These are phyloP conservation scores for Boletus barrowsii DNA, from an alignment of 768 basidiomycete species.

Conservation along the genomic window DNA sequence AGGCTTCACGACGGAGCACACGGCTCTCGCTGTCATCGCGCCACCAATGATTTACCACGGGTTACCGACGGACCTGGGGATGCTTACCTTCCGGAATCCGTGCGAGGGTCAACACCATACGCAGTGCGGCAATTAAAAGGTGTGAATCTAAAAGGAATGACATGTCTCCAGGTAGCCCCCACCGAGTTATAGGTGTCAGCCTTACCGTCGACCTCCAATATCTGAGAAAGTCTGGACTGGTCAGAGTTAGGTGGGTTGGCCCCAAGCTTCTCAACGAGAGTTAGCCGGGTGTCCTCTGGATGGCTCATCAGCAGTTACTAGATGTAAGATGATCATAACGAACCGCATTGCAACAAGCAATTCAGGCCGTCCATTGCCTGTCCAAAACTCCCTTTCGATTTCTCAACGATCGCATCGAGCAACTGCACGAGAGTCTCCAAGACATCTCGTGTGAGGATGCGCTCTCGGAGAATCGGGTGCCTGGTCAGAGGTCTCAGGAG, in stretches of 20 bases:
- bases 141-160: slow-evolving; percentile 5
- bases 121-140: slow-evolving; percentile 15
- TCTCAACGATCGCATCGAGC: slow-evolving; percentile 10
- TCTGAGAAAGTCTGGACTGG: slow-evolving; percentile 9
- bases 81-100: slow-evolving; percentile 16
- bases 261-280: slow-evolving; percentile 7
- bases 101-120: slow-evolving; percentile 16
- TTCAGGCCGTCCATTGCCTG: slow-evolving; percentile 24
- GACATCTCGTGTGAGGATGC: slow-evolving; percentile 14
- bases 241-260: not conserved
- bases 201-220: slow-evolving; percentile 17
- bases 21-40: not conserved
- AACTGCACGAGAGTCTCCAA: slow-evolving; percentile 11
- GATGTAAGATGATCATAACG: not conserved
- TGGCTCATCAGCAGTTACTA: not conserved
- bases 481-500: slow-evolving; percentile 22
- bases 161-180: not conserved
- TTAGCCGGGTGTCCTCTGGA: slow-evolving; percentile 12
- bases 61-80: not conserved
- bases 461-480: slow-evolving; percentile 10
- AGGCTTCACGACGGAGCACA: slow-evolving; percentile 7
- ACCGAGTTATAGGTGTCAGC: not conserved
- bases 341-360: slow-evolving; percentile 19
- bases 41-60: not conserved
- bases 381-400: slow-evolving; percentile 6